Percentiles rank a stretch among this genome's conserved stretches.
phyloP scores from a whole-genome alignment of 2,329 filamentous ascomycete species.

The Alternaria tenuissima region DNA sequence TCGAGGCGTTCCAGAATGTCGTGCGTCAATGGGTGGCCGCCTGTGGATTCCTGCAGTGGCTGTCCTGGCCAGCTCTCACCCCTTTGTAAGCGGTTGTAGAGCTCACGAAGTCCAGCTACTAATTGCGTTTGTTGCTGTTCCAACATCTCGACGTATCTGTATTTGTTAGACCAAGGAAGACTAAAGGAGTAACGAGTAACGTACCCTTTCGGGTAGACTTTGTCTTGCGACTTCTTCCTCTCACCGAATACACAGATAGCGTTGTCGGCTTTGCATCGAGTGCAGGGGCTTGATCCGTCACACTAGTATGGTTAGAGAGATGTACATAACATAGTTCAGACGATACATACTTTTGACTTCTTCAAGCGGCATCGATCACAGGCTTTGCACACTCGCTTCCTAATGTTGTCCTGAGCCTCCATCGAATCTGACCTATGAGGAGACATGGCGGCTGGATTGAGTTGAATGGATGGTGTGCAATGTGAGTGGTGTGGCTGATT shows the following conservation, averaged over 20 bases:
- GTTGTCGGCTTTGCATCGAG: conserved; percentile 69
- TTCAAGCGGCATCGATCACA: conserved; percentile 72
- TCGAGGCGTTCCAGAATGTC: conserved; percentile 69
- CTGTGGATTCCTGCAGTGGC: conserved; percentile 61
- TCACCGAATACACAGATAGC: conserved; percentile 72
- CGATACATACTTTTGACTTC: conserved; percentile 66
- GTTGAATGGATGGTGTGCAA: neutral
- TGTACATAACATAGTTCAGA: neutral
- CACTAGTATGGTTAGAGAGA: conserved; percentile 54
- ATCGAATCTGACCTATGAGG: conserved; percentile 49
- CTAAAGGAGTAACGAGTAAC: neutral
- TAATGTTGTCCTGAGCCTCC: conserved; percentile 57
- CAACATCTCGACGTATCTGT: conserved; percentile 71
- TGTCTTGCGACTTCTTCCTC: conserved; percentile 71
- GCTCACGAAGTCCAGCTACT: conserved; percentile 67
- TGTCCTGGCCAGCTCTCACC: conserved; percentile 66
- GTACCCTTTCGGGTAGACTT: conserved; percentile 73
- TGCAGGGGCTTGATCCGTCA: conserved; percentile 68
- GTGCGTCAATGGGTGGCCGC: conserved; percentile 67
- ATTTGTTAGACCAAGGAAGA: conserved; percentile 15
- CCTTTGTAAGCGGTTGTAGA: conserved; percentile 63
- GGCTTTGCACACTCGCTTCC: conserved; percentile 72
- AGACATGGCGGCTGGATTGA: conserved; percentile 34
- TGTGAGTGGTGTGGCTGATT: conserved; percentile 1
- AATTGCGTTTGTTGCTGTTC: conserved; percentile 71